These are phyloP conservation scores for Tetrapisispora phaffii DNA, from an alignment of 805 yeast genomes.

Conservation along the genomic window DNA sequence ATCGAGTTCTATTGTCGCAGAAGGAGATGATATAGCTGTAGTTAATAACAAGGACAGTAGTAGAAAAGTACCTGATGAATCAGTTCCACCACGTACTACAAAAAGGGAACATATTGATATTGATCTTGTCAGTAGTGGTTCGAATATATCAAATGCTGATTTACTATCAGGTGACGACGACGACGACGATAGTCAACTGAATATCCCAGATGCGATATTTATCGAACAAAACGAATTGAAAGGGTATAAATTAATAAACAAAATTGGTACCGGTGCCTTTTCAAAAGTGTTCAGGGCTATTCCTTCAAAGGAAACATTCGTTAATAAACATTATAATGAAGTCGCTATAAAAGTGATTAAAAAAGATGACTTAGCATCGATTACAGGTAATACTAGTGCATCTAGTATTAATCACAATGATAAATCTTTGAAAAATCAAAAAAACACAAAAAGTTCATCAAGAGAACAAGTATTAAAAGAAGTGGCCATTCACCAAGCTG, in stretches of 20 bases:
- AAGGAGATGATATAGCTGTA: neutral
- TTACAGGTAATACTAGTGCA: slow-evolving; percentile 15
- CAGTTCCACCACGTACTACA: neutral
- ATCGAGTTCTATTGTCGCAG: neutral
- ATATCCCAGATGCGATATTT: slow-evolving; percentile 9
- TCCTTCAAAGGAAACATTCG: slow-evolving; percentile 14
- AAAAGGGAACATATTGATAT: slow-evolving; percentile 1
- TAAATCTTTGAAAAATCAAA: neutral
- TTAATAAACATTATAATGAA: slow-evolving; percentile 12
- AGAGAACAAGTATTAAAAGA: slow-evolving; percentile 66
- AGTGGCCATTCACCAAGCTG: slow-evolving; percentile 58
- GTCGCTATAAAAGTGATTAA: slow-evolving; percentile 54
- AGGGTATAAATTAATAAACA: slow-evolving; percentile 33
- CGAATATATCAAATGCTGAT: neutral
- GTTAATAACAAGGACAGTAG: neutral
- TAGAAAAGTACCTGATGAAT: neutral
- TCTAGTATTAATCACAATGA: slow-evolving; percentile 6
- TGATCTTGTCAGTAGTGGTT: neutral
- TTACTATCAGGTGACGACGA: neutral
- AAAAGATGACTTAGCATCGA: slow-evolving; percentile 57
- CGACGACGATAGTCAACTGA: slow-evolving; percentile 1
- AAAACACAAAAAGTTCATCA: slow-evolving; percentile 18
- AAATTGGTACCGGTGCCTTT: slow-evolving; percentile 76
- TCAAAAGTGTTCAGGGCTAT: slow-evolving; percentile 62
- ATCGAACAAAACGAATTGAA: slow-evolving; percentile 30